Conservation (phyloP, 495 filamentous ascomycete species). For the Penicillium pancosmium region DNA sequence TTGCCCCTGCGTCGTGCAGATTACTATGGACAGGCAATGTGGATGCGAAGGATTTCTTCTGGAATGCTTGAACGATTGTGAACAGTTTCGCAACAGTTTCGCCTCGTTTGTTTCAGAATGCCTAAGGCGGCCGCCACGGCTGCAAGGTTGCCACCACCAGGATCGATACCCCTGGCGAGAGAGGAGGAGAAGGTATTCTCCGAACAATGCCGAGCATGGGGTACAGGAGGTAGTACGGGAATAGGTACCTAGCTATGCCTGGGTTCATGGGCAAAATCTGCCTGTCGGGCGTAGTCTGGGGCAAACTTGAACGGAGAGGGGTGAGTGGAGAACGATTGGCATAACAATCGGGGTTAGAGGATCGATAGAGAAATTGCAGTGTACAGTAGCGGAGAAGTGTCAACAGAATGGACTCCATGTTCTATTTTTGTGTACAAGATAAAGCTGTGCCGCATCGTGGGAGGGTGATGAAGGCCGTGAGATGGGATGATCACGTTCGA, state of each 20-base stretch:
- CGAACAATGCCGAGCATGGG: not conserved
- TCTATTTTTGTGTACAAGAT: not conserved
- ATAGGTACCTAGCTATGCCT: not conserved
- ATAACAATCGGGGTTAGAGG: too few species aligned
- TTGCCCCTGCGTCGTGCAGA: conserved; percentile 6
- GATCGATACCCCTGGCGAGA: conserved; percentile 1
- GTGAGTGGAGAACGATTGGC: too few species aligned
- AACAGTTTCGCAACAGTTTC: not conserved
- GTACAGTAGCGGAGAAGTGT: not conserved
- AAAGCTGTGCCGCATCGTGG: not conserved
- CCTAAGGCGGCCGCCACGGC: not conserved
- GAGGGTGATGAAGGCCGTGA: not conserved
- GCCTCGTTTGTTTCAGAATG: conserved; percentile 8
- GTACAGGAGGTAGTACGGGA: not conserved
- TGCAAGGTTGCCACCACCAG: not conserved
- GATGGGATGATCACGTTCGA: not conserved
- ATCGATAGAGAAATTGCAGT: too few species aligned
- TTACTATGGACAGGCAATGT: not conserved
- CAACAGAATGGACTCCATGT: not conserved
- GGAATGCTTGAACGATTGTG: conserved; percentile 13
- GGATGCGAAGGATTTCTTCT: conserved; percentile 18
- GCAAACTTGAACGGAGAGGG: not conserved
- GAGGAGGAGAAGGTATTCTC: not conserved
- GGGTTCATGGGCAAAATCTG: not conserved
- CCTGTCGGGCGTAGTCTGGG: not conserved